Evolutionary conservation across 176 grass and related monocot species (phyloP), one percentile per base, ranked within the genome.

Genomic region (Cocos nucifera): DNA sequence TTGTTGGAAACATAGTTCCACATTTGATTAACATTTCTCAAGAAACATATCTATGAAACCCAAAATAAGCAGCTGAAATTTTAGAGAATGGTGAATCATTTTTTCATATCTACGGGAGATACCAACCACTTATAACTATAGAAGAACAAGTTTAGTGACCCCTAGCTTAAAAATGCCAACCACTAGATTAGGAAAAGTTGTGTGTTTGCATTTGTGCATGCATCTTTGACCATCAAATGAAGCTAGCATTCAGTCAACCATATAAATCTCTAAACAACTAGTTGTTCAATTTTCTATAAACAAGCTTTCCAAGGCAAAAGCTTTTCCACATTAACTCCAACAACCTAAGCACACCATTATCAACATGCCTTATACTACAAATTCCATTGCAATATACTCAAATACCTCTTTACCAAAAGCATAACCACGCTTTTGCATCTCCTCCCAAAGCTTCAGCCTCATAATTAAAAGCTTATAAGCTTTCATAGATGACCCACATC

Each of bases 371-470:
- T 19, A 82, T 71, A 75, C 87, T 95, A 53, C 83, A 87, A 56
- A 90, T 80, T 23, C 86, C 83, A 81, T 90, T 82, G 56, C 80
- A 69, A 90, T 89, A 71, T 85, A 90, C 54, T 89, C 80, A 1
- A 90, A 95, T 60, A 82, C 73, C 58, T 95, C 83, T 52, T 75
- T 87, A 62, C 90, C 83, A 16, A 80, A 79, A 65, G 62, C 57
- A 77, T 77, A 63, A 28, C 91, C 86, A 16, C 61, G 74, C 44
- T 75, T 60, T 61, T 90, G 77, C 80, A 95, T 90, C 71, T 90
- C 86, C 65, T 90, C 80, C 83, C 91, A 95, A 48, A 95, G 79
- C 17, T 79, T 74, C 54, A 95, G 86, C 65, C 86, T 95, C 74
- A 75, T 75, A 2, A 95, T 75, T 51, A 95, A 69, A 72, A 95